Evolutionary conservation across 179 eudicot genomes (phyloP).

Genomic region (Gypsophila paniculata): DNA sequence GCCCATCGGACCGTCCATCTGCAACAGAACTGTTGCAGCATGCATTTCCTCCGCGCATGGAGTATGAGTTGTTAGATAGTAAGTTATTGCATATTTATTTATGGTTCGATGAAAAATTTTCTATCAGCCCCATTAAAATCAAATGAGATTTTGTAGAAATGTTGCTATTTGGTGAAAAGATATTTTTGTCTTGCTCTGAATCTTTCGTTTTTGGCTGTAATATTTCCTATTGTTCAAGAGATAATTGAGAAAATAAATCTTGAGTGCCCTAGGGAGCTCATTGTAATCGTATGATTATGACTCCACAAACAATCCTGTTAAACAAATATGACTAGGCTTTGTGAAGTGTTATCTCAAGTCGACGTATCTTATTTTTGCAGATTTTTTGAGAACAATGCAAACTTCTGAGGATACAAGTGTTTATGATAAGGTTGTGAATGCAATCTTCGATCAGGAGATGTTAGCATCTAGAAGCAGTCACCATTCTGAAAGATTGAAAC

Average conservation of each 20-base stretch:
- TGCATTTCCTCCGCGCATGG: slow-evolving; percentile 98
- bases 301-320: too few relatives aligned
- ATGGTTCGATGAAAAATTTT: not conserved
- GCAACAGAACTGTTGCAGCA: slow-evolving; percentile 81
- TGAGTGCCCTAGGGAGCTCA: too few relatives aligned
- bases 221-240: too few relatives aligned
- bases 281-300: too few relatives aligned
- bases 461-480: slow-evolving; percentile 44
- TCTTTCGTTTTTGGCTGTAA: too few relatives aligned
- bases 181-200: too few relatives aligned
- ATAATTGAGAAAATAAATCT: too few relatives aligned
- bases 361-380: slow-evolving; percentile 35
- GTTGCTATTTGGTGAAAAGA: too few relatives aligned
- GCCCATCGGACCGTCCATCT: slow-evolving; percentile 94
- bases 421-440: slow-evolving; percentile 79
- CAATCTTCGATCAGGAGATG: slow-evolving; percentile 71
- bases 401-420: slow-evolving; percentile 82
- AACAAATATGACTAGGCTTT: too few relatives aligned
- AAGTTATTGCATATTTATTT: slow-evolving; percentile 34
- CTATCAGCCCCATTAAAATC: too few relatives aligned
- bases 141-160: too few relatives aligned
- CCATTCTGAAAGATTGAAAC: slow-evolving; percentile 47
- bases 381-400: slow-evolving; percentile 71
- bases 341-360: not conserved
- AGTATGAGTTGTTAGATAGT: slow-evolving; percentile 76